Base-by-base conservation (phyloP, 2,329 filamentous ascomycete species). In the Myriosclerotinia scirpicola region DNA sequence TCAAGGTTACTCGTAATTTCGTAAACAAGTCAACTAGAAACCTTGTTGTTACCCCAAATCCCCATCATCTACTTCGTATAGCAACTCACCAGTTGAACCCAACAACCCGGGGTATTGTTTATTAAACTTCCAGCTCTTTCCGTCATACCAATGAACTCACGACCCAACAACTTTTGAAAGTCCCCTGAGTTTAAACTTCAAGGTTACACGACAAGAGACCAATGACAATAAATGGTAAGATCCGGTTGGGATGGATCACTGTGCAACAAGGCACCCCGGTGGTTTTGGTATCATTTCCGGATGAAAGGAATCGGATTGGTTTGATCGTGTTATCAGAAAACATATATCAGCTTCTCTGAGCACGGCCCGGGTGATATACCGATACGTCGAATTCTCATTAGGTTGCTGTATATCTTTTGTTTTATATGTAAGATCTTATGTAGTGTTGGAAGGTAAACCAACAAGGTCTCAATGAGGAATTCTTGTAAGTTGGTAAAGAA, bases 221-320 rank as follows among this genome's bases (percentile, higher is more conserved):
- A n/a, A 48, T 34, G 26, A 11, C n/a, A 15, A 48, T 1, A 22
- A 36, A 36, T 26, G 12, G 7, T 17, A 36, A 22, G 6, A 11
- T 20, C 40, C 11, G 12, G 42, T 48, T 36, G 44, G 44, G 9
- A 9, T 9, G 26, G 15, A 5, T 22, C 22, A 52, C 12, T 52
- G 40, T 42, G 40, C 40, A 42, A 58, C 42, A 60, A 36, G 17
- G 22, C 17, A 60, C 44, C 30, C 56, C 58, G 44, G 44, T 30
- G 44, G n/a, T 60, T 50, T 38, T 38, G 26, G 14, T 46, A 48
- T 48, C 20, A 34, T 1, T 20, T 36, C 44, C 30, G 56, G 42
- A 60, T 20, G 30, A 60, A 38, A 60, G 42, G 42, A n/a, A 50
- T 36, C 26, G 26, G n/a, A 30, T 58, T 40, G 38, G 54, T 36